Evolutionary conservation across 305 asterid species (phyloP), one percentile per base, ranked within the genome.

Genomic region (Ilex paraguariensis): DNA sequence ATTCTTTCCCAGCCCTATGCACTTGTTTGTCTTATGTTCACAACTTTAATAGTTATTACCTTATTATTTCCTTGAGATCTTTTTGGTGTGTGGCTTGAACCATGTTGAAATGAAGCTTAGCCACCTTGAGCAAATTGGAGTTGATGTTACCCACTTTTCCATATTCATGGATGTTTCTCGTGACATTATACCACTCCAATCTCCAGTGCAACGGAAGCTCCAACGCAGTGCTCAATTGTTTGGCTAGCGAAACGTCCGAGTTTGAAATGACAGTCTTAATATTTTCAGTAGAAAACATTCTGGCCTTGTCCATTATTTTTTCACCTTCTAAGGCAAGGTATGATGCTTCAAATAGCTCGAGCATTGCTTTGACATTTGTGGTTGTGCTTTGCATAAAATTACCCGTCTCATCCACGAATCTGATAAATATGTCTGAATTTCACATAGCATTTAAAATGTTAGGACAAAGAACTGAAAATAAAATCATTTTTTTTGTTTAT

Each of bases 281-380:
- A 21, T 30, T 45, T 30, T 48, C 13, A 5, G 13, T 9, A 21
- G 62, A 32, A 3, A 55, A 50, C 15, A 49, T 33, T 52, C 64
- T 62, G 51, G 64, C 58, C 65, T 21, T 62, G 6, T 76, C 75
- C 12, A 63, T 16, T 60, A 66, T 15, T 21, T n/a, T 14, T 33
- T 77, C 82, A 46, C 57, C 69, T 46, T 77, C 79, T 64, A 64
- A 31, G 30, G 60, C 72, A 40, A 66, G 77, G 64, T 73, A 73
- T 12, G 80, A 75, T 10, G 83, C 82, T 73, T 83, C 80, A 14
- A 69, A 72, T 3, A 81, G 61, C 64, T 80, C 79, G 14, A 32
- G 28, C 50, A 52, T 33, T 5, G 71, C 52, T 42, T 61, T 71
- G 8, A 55, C 65, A 9, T 61, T 64, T 32, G 59, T 53, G 39